Evolutionary conservation across 495 filamentous ascomycete genomes (phyloP).

Genomic region (Platismatia glauca): DNA sequence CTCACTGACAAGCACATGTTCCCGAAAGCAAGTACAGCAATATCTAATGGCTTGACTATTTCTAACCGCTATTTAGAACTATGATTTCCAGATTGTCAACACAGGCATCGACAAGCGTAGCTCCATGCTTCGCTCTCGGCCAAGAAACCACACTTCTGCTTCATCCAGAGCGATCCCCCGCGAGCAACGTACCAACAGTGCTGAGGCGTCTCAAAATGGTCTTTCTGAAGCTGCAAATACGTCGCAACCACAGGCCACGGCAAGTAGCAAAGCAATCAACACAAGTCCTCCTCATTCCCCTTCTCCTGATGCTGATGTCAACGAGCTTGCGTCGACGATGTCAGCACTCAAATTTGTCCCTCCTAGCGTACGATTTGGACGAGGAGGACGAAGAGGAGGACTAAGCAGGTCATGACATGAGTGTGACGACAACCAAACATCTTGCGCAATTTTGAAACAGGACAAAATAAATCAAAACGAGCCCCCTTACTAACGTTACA

Average conservation of each 20-base stretch:
- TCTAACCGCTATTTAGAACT: slow-evolving; percentile 42
- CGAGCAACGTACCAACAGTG: slow-evolving; percentile 6
- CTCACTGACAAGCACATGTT: slow-evolving; percentile 92
- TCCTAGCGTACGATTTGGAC: slow-evolving; percentile 61
- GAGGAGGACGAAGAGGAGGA: slow-evolving; percentile 43
- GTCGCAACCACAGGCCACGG: neutral
- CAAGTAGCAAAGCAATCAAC: neutral
- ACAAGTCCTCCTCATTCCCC: neutral
- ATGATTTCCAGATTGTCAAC: slow-evolving; percentile 82
- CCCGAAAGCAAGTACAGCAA: slow-evolving; percentile 51
- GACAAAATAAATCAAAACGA: neutral
- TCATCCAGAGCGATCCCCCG: slow-evolving; percentile 18
- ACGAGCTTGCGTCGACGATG: slow-evolving; percentile 70
- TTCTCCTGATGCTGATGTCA: slow-evolving; percentile 42
- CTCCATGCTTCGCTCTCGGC: slow-evolving; percentile 59
- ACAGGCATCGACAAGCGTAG: slow-evolving; percentile 77
- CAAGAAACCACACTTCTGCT: slow-evolving; percentile 44
- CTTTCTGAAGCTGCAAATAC: neutral
- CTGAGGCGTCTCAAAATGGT: neutral
- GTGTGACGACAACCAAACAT: neutral
- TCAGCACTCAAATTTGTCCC: slow-evolving; percentile 77
- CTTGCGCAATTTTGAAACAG: neutral
- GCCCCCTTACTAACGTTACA: neutral
- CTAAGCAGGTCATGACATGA: slow-evolving; percentile 21
- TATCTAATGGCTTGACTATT: neutral